Evolutionary conservation across 2,329 filamentous ascomycete species (phyloP).

Genomic region (Calonectria hongkongensis): DNA sequence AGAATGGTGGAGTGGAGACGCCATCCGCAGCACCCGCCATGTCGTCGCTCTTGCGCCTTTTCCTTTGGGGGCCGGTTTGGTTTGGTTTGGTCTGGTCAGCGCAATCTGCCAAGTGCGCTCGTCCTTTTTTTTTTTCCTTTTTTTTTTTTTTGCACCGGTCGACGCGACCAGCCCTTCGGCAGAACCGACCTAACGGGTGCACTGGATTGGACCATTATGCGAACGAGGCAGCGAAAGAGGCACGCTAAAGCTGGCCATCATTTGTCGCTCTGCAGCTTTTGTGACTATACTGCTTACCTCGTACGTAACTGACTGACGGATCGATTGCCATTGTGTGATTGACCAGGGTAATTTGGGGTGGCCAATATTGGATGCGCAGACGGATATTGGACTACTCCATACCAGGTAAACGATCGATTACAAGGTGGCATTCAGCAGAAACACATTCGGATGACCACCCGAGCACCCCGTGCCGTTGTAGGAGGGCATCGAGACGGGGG

Average conservation of each 20-base stretch:
- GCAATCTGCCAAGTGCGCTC: constrained; percentile 41
- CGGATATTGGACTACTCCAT: constrained; percentile 13
- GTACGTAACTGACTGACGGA: constrained; percentile 38
- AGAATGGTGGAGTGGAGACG: constrained; percentile 25
- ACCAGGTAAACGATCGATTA: constrained; percentile 15
- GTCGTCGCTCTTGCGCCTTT: constrained; percentile 18
- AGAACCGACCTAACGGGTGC: constrained; percentile 39
- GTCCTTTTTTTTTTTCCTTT: constrained; percentile 10
- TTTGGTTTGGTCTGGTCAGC: constrained; percentile 37
- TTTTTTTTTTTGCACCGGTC: constrained; percentile 14
- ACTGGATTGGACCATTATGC: constrained; percentile 39
- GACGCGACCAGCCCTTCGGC: constrained; percentile 34
- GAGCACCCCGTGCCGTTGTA: not conserved
- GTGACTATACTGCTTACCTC: constrained; percentile 38
- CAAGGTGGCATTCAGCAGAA: constrained; percentile 21
- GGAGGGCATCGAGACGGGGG: not conserved
- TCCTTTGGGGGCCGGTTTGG: constrained; percentile 31
- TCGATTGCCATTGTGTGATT: constrained; percentile 22
- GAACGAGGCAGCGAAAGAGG: constrained; percentile 12
- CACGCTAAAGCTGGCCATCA: constrained; percentile 37
- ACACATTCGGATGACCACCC: not conserved
- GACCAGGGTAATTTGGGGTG: constrained; percentile 13
- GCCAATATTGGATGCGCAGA: constrained; percentile 23
- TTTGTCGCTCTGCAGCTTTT: constrained; percentile 36
- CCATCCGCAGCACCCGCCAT: constrained; percentile 12